Evolutionary conservation across 768 basidiomycete species (phyloP).

Genomic region (Mycena galopus): DNA sequence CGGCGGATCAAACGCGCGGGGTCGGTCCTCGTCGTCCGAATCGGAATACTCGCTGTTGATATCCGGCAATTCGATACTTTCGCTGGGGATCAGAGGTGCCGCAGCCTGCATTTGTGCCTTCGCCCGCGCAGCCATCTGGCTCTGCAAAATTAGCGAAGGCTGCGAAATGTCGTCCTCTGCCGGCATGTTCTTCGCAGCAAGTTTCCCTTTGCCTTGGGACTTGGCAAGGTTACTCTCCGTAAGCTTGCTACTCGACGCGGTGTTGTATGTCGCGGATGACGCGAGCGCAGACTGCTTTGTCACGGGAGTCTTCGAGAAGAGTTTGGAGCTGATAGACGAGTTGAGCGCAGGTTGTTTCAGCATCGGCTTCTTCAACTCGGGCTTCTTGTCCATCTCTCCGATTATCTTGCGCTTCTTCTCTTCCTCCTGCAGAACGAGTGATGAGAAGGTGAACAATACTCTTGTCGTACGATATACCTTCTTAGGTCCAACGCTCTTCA

Average conservation of each 20-base stretch:
- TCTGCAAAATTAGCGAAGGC: constrained; percentile 74
- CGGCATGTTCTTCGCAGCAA: constrained; percentile 43
- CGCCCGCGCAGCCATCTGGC: constrained; percentile 78
- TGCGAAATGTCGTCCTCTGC: constrained; percentile 67
- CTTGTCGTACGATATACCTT: constrained; percentile 57
- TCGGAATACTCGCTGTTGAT: constrained; percentile 98
- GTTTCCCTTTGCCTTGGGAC: constrained; percentile 66
- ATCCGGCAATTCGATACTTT: constrained; percentile 93
- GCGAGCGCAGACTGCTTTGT: constrained; percentile 48
- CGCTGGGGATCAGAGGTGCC: constrained; percentile 67
- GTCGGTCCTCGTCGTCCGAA: constrained; percentile 90
- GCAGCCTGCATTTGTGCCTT: constrained; percentile 77
- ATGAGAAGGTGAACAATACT: constrained; percentile 7
- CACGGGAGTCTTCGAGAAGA: constrained; percentile 53
- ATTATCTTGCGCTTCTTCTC: constrained; percentile 80
- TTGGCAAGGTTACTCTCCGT: constrained; percentile 54
- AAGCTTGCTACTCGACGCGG: constrained; percentile 41
- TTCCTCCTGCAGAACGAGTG: constrained; percentile 64
- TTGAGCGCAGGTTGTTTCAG: constrained; percentile 56
- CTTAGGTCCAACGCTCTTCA: constrained; percentile 65
- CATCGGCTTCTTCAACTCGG: constrained; percentile 71
- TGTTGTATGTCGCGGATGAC: constrained; percentile 33
- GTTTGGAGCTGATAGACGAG: constrained; percentile 49
- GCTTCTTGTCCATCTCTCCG: constrained; percentile 67
- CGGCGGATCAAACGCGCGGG: constrained; percentile 79